Conservation (phyloP, 2,329 filamentous ascomycete species). For the Calonectria montana region DNA sequence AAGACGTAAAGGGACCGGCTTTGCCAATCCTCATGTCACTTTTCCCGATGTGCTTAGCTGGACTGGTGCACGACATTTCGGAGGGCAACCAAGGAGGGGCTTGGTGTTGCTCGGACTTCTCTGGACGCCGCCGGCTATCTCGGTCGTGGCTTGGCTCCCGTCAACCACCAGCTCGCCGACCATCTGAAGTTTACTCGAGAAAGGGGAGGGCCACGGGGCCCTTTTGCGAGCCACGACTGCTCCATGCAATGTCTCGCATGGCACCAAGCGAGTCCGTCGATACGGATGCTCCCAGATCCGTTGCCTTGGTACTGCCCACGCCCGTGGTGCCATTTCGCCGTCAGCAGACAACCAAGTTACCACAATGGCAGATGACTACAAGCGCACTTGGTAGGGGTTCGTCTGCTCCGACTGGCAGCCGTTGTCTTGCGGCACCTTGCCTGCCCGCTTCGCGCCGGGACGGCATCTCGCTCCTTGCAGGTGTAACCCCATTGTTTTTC, state of each 20-base stretch:
- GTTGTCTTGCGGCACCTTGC: background rate
- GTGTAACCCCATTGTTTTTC: conserved; percentile 12
- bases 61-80: conserved; percentile 1
- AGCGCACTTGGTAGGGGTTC: background rate
- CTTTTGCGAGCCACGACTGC: background rate
- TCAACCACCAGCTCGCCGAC: conserved; percentile 7
- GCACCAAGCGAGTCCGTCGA: conserved; percentile 21
- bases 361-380: background rate
- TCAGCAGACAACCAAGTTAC: conserved; percentile 15
- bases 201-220: conserved; percentile 5
- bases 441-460: conserved; percentile 5
- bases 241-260: conserved; percentile 6
- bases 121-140: conserved; percentile 7
- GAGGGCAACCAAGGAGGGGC: background rate
- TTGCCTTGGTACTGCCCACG: conserved; percentile 11
- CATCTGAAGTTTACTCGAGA: conserved; percentile 4
- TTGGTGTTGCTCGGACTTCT: background rate
- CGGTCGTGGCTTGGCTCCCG: conserved; percentile 19
- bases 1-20: background rate
- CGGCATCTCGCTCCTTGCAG: conserved; percentile 17
- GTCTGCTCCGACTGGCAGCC: background rate
- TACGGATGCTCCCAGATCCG: conserved; percentile 26
- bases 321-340: conserved; percentile 9
- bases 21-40: conserved; percentile 1
- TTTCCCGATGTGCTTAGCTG: conserved; percentile 5